phyloP scores from a whole-genome alignment of 1,284 basidiomycete species.

The Ganoderma resinaceum region DNA sequence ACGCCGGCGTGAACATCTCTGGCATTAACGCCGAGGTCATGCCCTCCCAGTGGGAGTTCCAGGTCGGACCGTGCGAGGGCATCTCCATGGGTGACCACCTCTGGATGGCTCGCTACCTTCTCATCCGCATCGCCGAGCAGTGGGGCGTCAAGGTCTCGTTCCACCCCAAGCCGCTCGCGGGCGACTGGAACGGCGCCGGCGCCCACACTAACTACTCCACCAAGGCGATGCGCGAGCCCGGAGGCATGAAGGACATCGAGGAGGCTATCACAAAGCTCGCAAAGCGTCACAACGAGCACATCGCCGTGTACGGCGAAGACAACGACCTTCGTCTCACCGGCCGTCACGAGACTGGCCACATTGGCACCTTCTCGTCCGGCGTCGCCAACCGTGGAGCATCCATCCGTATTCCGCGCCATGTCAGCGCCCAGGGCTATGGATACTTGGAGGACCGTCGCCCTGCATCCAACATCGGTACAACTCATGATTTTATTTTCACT shows the following conservation, averaged over 20 bases:
- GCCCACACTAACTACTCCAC: conserved; percentile 97
- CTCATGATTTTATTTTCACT: conserved; percentile 8
- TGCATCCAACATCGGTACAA: conserved; percentile 95
- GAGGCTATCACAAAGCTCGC: conserved; percentile 91
- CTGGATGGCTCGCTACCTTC: conserved; percentile 96
- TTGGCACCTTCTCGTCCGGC: conserved; percentile 91
- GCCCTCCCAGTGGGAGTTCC: conserved; percentile 99
- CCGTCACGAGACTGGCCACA: conserved; percentile 97
- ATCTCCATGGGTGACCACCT: conserved; percentile 99
- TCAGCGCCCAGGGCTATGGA: conserved; percentile 91
- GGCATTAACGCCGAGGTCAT: conserved; percentile 99
- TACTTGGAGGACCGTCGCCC: conserved; percentile 98
- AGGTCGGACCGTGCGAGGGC: conserved; percentile 97
- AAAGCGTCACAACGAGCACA: conserved; percentile 89
- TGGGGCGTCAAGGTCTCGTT: conserved; percentile 98
- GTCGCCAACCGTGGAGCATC: conserved; percentile 98
- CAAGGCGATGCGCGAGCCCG: conserved; percentile 89
- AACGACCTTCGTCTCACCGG: conserved; percentile 95
- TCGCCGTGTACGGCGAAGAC: conserved; percentile 96
- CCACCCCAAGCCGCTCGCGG: conserved; percentile 98
- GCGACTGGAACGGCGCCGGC: conserved; percentile 99
- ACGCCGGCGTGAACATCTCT: conserved; percentile 97
- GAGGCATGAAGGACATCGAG: conserved; percentile 95
- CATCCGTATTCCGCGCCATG: conserved; percentile 94
- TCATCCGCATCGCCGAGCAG: conserved; percentile 94